Conservation (phyloP, 2,329 filamentous ascomycete genomes). For the Mycosphaerella sp. region DNA sequence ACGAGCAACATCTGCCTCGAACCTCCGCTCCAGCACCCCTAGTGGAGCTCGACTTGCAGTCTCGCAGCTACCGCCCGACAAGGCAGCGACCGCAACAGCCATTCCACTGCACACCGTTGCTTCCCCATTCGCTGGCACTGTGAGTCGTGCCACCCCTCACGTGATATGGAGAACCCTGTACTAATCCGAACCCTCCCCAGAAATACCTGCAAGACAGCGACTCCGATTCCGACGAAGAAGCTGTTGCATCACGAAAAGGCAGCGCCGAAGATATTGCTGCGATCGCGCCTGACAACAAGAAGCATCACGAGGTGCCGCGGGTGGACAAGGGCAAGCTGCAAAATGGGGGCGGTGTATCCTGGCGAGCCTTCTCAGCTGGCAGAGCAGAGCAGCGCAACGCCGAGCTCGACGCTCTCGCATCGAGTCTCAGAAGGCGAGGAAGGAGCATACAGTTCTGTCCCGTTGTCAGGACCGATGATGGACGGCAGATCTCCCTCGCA, state of each 20-base stretch:
- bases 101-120: slow-evolving; percentile 30
- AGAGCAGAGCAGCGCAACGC: slow-evolving; percentile 30
- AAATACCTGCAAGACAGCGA: slow-evolving; percentile 34
- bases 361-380: slow-evolving; percentile 32
- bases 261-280: slow-evolving; percentile 20
- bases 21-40: slow-evolving; percentile 23
- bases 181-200: slow-evolving; percentile 19
- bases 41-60: slow-evolving; percentile 19
- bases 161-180: slow-evolving; percentile 12
- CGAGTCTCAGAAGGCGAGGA: slow-evolving; percentile 30
- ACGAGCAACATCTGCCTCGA: slow-evolving; percentile 17
- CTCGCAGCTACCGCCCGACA: slow-evolving; percentile 13
- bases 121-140: slow-evolving; percentile 32
- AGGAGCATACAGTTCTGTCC: slow-evolving; percentile 32
- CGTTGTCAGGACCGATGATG: slow-evolving; percentile 32
- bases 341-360: slow-evolving; percentile 31
- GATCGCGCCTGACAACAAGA: slow-evolving; percentile 14
- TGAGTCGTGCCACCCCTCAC: slow-evolving; percentile 15
- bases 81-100: slow-evolving; percentile 13
- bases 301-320: slow-evolving; percentile 27
- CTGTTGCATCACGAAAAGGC: slow-evolving; percentile 26
- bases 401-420: slow-evolving; percentile 32
- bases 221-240: slow-evolving; percentile 27
- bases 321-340: slow-evolving; percentile 30
- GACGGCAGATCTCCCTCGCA: slow-evolving; percentile 28